Base-by-base conservation (phyloP, 208 protist genomes). In the Acanthamoeba lenticulata region DNA sequence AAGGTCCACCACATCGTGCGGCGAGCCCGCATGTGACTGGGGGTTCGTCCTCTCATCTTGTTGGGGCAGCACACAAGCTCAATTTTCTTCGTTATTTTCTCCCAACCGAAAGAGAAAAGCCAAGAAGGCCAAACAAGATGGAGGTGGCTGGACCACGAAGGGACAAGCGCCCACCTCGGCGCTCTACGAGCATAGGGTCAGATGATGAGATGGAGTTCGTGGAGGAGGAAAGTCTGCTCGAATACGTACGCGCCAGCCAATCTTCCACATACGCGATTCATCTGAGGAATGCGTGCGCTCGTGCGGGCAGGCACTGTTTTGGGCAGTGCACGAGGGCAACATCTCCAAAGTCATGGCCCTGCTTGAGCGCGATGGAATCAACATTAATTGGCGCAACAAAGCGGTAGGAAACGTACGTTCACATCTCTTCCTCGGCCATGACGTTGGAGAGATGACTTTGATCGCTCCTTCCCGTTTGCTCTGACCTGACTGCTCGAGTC, bases 381-480 rank as follows among this genome's bases (percentile, higher is more conserved):
- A 91, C 60, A 38, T 91, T 29, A 91, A 91, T 36, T 91, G 85
- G 85, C 60, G n/a, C 24, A 91, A 91, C 36, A 91, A 91, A 24
- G 60, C 49, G 7, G 85, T 74, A 21, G 85, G 55, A 60, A 91
- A 91, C 38, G 85, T 91, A 91, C 60, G 49, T 9, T 24, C 45
- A 11, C 42, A 9, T 88, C 34, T 38, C 0, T 19, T 27, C 32
- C 0, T 42, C 79, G 2, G 36, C 29, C 42, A 65, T 5, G 4
- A 27, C 34, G 21, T 40, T 45, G 34, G 36, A 2, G 40, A n/a
- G n/a, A n/a, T n/a, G n/a, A n/a, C n/a, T n/a, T 88, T 24, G 7
- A 55, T 9, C 21, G 9, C 4, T 11, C 47, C 36, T 89, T 24
- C 57, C 1, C 5, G 27, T 65, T 2, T 19, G n/a, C 7, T 65